phyloP scores from a whole-genome alignment of 2,329 filamentous ascomycete species.

The Macroventuria anomochaeta region DNA sequence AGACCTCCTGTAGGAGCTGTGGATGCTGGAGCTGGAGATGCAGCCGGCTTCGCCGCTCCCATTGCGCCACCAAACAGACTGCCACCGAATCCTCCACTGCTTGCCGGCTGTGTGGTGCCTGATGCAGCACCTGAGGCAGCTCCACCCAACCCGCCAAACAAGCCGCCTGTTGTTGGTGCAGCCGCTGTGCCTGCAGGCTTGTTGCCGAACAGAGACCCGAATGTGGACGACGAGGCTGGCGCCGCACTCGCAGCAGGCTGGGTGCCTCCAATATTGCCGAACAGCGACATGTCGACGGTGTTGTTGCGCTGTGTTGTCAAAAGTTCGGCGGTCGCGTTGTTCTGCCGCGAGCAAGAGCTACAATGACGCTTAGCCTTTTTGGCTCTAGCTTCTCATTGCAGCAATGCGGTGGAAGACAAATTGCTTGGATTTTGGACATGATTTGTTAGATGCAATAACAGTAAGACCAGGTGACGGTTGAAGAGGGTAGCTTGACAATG shows the following conservation, averaged over 20 bases:
- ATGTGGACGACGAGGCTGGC: conserved; percentile 24
- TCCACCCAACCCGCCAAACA: conserved; percentile 41
- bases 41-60: conserved; percentile 47
- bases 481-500: neutral
- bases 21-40: conserved; percentile 25
- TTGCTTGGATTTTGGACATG: neutral
- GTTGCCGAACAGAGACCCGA: conserved; percentile 38
- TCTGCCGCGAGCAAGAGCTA: conserved; percentile 18
- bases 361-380: conserved; percentile 10
- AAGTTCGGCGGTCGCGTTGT: conserved; percentile 35
- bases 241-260: conserved; percentile 40
- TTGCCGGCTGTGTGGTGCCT: conserved; percentile 36
- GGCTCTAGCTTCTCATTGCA: neutral
- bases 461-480: neutral
- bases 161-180: conserved; percentile 31
- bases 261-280: conserved; percentile 38
- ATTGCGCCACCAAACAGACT: conserved; percentile 43
- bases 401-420: conserved; percentile 1
- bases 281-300: conserved; percentile 42
- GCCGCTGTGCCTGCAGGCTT: conserved; percentile 29
- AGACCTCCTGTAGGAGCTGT: conserved; percentile 27
- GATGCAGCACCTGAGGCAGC: conserved; percentile 33
- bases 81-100: conserved; percentile 38
- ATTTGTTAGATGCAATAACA: neutral
- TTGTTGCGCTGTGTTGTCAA: conserved; percentile 32